Conservation (phyloP, 1,139 yeast genomes). For the Ashbya aceris region DNA sequence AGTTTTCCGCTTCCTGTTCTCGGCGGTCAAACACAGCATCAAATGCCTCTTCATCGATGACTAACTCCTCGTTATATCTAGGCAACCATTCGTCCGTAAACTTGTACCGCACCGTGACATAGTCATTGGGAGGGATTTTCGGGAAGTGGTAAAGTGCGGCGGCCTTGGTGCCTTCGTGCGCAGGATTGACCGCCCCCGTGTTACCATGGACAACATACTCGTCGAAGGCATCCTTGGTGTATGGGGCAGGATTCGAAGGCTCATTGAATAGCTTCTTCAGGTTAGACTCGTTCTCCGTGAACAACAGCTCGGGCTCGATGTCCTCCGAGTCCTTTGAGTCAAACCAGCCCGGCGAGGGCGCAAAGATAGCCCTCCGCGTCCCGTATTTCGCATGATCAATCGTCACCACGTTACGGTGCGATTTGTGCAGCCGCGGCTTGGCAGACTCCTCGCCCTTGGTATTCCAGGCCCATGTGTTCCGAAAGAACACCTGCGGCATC, state of each 20-base stretch:
- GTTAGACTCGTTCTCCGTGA: conserved; percentile 89
- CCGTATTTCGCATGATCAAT: conserved; percentile 70
- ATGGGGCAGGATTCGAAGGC: conserved; percentile 42
- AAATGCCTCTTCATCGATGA: conserved; percentile 70
- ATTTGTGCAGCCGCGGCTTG: conserved; percentile 34
- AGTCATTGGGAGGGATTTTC: conserved; percentile 78
- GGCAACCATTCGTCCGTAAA: conserved; percentile 35
- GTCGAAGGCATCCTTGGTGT: conserved; percentile 86
- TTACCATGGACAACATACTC: conserved; percentile 62
- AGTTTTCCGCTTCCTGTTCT: conserved; percentile 86
- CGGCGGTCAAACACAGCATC: conserved; percentile 68
- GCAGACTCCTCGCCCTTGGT: conserved; percentile 54
- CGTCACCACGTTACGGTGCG: conserved; percentile 39
- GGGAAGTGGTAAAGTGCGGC: conserved; percentile 80
- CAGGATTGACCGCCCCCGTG: conserved; percentile 58
- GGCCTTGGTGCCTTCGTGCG: conserved; percentile 59
- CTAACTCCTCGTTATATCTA: conserved; percentile 31
- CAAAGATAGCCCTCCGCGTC: conserved; percentile 59
- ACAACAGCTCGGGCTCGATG: conserved; percentile 61
- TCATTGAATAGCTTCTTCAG: conserved; percentile 57
- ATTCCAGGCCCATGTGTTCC: conserved; percentile 89
- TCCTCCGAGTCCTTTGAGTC: conserved; percentile 41
- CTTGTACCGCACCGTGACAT: conserved; percentile 78
- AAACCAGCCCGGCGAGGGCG: conserved; percentile 76
- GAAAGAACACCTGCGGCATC: conserved; percentile 73